A percentile compares a stretch with the other conserved stretches of the same genome.
phyloP scores from a whole-genome alignment of 306 rosid species.

The Sicyos baderoa region DNA sequence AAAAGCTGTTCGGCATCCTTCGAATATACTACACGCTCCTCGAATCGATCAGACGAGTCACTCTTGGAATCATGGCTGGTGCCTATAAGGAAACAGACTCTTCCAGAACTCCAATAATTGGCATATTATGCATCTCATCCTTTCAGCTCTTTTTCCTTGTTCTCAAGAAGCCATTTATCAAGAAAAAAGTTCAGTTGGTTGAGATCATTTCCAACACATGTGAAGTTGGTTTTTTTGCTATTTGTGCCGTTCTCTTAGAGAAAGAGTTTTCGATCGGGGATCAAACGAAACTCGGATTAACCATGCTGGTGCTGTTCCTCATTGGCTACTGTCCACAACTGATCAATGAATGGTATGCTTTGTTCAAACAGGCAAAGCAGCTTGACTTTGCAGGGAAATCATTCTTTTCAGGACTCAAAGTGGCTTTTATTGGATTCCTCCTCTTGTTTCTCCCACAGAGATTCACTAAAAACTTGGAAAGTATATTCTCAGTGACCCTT shows the following conservation, averaged over 20 bases:
- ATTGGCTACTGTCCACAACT: constrained; percentile 50
- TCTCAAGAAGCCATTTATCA: constrained; percentile 87
- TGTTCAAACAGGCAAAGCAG: constrained; percentile 47
- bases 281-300: constrained; percentile 42
- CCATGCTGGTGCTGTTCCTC: constrained; percentile 57
- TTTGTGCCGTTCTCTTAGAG: constrained; percentile 37
- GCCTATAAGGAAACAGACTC: constrained; percentile 32
- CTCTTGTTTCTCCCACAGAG: constrained; percentile 48
- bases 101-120: constrained; percentile 38
- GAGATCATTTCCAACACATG: constrained; percentile 59
- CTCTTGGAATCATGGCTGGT: constrained; percentile 60
- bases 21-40: constrained; percentile 71
- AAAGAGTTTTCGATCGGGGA: constrained; percentile 32
- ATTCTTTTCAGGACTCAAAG: constrained; percentile 41
- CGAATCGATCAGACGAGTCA: constrained; percentile 51
- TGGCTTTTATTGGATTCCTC: constrained; percentile 56
- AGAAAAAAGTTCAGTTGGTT: constrained; percentile 77
- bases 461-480: constrained; percentile 44
- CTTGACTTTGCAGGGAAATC: constrained; percentile 57
- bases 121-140: constrained; percentile 51
- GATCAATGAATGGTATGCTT: constrained; percentile 64
- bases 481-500: constrained; percentile 34
- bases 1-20: constrained; percentile 84
- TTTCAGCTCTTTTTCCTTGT: constrained; percentile 77
- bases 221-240: constrained; percentile 50